Percentiles rank a stretch among this genome's conserved stretches.
Conservation (phyloP, 371 early-diverging fungal genomes). For the Synchytrium microbalum region DNA sequence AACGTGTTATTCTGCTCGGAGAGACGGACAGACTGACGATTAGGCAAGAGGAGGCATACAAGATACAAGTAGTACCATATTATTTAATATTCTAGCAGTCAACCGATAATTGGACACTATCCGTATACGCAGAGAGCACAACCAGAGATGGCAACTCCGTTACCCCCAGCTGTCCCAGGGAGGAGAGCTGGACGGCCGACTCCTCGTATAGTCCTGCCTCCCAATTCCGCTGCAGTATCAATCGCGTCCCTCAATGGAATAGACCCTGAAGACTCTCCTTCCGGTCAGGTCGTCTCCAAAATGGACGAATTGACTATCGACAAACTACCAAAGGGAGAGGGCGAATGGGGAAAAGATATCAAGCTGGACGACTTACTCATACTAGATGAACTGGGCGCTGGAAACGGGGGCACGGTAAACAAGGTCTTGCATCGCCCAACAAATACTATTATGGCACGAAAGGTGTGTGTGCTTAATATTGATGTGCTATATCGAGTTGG, state of each 20-base stretch:
- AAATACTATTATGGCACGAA: conserved; percentile 85
- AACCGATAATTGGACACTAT: too few relatives aligned
- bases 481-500: too few relatives aligned
- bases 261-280: neutral
- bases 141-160: too few relatives aligned
- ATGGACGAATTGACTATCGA: neutral
- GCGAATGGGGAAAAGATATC: conserved; percentile 40
- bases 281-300: neutral
- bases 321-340: neutral
- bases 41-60: too few relatives aligned
- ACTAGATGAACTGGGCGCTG: conserved; percentile 83
- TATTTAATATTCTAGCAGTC: too few relatives aligned
- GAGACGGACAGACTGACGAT: too few relatives aligned
- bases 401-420: conserved; percentile 89
- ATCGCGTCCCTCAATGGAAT: neutral
- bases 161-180: conserved; percentile 3
- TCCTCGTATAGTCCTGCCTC: conserved; percentile 3
- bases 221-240: neutral
- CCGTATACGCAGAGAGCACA: too few relatives aligned
- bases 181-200: neutral
- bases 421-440: conserved; percentile 74
- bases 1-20: too few relatives aligned
- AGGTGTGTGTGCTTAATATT: conserved; percentile 35
- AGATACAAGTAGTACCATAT: too few relatives aligned
- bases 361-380: conserved; percentile 72